phyloP scores from a whole-genome alignment of 306 rosid genomes.

The Bauhinia variegata region DNA sequence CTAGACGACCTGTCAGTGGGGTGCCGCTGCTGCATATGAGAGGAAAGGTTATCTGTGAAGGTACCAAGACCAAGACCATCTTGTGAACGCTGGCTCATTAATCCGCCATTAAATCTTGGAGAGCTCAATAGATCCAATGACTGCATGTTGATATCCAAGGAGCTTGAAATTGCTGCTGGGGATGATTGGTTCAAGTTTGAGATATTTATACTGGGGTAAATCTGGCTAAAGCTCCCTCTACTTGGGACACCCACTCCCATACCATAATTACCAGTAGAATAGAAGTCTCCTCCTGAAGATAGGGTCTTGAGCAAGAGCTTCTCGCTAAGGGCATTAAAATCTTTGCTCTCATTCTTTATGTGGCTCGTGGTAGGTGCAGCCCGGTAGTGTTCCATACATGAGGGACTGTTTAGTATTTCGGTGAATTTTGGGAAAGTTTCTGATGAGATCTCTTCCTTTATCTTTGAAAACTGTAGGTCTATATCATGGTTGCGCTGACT shows the following conservation, averaged over 20 bases:
- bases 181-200: constrained; percentile 53
- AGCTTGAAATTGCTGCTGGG: constrained; percentile 40
- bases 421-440: constrained; percentile 60
- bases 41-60: constrained; percentile 40
- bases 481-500: constrained; percentile 32
- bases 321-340: constrained; percentile 46
- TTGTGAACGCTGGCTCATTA: constrained; percentile 36
- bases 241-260: constrained; percentile 9
- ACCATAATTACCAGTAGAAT: constrained; percentile 26
- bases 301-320: constrained; percentile 63
- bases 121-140: constrained; percentile 53
- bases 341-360: constrained; percentile 43
- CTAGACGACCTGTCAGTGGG: constrained; percentile 32
- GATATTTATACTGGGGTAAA: constrained; percentile 71
- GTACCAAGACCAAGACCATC: constrained; percentile 36
- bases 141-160: constrained; percentile 52
- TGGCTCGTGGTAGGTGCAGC: constrained; percentile 28
- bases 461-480: constrained; percentile 28
- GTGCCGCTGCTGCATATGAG: constrained; percentile 44
- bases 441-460: constrained; percentile 56
- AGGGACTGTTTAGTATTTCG: constrained; percentile 52
- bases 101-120: constrained; percentile 33
- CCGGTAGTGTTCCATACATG: constrained; percentile 36
- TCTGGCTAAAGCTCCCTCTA: constrained; percentile 67
- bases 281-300: constrained; percentile 35